phyloP scores from a whole-genome alignment of 2,329 filamentous ascomycete genomes.

The Macrophomina tecta region DNA sequence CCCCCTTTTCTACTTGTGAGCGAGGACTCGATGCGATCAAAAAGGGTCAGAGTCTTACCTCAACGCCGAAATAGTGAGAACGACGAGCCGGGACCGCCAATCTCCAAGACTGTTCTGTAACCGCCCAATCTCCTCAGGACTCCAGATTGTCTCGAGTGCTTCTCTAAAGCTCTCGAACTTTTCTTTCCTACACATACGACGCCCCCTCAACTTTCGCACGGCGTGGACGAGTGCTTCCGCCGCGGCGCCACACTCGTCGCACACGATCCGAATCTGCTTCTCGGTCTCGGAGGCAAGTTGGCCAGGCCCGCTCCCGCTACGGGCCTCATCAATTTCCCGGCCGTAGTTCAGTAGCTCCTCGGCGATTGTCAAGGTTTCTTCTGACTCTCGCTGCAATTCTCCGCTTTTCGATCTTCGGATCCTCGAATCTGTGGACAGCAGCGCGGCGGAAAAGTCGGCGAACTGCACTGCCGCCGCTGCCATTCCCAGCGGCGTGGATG shows the following conservation, averaged over 20 bases:
- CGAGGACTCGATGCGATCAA: neutral
- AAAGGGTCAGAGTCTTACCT: neutral
- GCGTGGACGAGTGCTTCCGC: neutral
- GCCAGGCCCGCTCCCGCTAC: neutral
- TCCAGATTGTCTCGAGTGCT: constrained; percentile 16
- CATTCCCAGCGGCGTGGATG: neutral
- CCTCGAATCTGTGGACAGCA: neutral
- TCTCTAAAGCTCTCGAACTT: constrained; percentile 6
- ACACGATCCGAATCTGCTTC: constrained; percentile 2
- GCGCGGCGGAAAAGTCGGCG: constrained; percentile 5
- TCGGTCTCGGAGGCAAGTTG: neutral
- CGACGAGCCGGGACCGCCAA: neutral
- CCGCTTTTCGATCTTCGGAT: constrained; percentile 1
- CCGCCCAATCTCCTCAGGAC: neutral
- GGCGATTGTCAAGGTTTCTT: neutral
- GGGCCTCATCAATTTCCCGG: neutral
- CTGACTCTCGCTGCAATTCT: neutral
- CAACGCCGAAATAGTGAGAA: constrained; percentile 2
- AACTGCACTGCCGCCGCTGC: constrained; percentile 11
- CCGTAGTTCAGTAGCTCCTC: neutral
- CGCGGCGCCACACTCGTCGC: neutral
- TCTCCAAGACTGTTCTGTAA: neutral
- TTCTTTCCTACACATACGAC: neutral
- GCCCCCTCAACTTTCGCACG: neutral
- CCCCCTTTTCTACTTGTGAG: neutral